Conservation (phyloP, 306 rosid species). For the Glycine latifolia region DNA sequence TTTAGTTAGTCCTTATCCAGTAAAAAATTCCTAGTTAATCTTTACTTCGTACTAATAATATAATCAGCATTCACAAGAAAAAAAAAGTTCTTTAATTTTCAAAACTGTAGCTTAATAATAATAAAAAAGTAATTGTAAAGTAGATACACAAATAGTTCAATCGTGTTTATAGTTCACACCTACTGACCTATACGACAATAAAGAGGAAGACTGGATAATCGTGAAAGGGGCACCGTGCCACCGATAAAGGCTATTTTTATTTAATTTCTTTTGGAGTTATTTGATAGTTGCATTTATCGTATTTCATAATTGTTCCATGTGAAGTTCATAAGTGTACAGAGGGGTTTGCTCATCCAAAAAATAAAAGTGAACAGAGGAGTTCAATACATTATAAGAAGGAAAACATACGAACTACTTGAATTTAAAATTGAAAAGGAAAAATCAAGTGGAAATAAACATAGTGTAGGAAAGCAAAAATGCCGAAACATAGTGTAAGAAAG, state of each 20-base stretch:
- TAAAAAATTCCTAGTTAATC: no score
- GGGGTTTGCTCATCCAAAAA: not conserved
- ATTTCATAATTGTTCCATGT: conserved; percentile 37
- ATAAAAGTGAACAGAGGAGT: not conserved
- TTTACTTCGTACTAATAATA: no score
- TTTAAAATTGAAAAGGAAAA: not conserved
- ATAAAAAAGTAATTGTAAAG: not conserved
- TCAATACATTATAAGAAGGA: not conserved
- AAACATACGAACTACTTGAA: not conserved
- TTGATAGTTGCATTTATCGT: conserved; percentile 22
- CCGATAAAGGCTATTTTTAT: not conserved
- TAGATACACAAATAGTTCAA: not conserved
- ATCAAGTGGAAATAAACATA: not conserved
- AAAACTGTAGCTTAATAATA: not conserved
- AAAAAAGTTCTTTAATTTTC: no score
- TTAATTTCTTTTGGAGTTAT: not conserved
- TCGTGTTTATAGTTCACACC: conserved; percentile 20
- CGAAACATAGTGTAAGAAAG: no score
- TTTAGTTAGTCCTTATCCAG: no score
- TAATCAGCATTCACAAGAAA: no score
- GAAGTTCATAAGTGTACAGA: conserved; percentile 15
- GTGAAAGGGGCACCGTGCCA: not conserved
- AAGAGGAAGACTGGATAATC: conserved; percentile 5
- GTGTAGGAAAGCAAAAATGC: not conserved
- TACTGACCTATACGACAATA: conserved; percentile 15